phyloP scores from a whole-genome alignment of 2,329 filamentous ascomycete species.

The Aspergillaceae sp. region DNA sequence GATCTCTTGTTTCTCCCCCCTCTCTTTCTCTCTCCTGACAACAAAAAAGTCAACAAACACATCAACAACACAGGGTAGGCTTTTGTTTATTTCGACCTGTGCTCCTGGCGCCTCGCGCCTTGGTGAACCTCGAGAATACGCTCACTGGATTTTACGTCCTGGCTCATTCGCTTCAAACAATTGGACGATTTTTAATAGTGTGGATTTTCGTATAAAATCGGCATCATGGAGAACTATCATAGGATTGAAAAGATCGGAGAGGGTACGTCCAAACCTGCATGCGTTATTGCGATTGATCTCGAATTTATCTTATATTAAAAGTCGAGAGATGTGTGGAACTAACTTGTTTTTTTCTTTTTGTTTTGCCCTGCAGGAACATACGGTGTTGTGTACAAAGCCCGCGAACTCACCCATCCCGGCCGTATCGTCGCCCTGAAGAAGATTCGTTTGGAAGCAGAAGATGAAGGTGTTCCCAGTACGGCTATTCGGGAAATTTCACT shows the following conservation, averaged over 20 bases:
- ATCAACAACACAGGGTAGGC: conserved; percentile 8
- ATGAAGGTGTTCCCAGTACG: conserved; percentile 86
- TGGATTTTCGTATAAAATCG: background rate
- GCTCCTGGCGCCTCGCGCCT: conserved; percentile 5
- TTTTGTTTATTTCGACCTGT: conserved; percentile 1
- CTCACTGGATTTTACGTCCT: background rate
- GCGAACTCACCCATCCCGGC: conserved; percentile 70
- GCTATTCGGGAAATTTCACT: conserved; percentile 91
- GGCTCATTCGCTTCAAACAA: too few species aligned
- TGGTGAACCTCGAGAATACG: conserved; percentile 3
- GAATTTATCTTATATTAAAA: background rate
- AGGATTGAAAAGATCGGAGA: conserved; percentile 95
- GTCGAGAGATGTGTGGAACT: too few species aligned
- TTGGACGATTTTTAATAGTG: conserved; percentile 2
- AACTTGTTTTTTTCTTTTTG: background rate
- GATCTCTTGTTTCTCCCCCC: too few species aligned
- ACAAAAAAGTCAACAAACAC: conserved; percentile 3
- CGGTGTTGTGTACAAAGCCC: conserved; percentile 90
- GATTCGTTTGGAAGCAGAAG: conserved; percentile 88
- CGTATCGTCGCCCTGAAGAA: conserved; percentile 91
- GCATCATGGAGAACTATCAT: conserved; percentile 84
- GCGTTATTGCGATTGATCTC: conserved; percentile 1
- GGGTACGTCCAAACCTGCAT: conserved; percentile 48
- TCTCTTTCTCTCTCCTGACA: conserved; percentile 13
- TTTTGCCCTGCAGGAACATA: conserved; percentile 61